Percentiles rank a stretch among this genome's conserved stretches.
These are phyloP conservation scores for Cryphonectria carpinicola DNA, from an alignment of 2,329 filamentous ascomycete species.

Conservation along the genomic window DNA sequence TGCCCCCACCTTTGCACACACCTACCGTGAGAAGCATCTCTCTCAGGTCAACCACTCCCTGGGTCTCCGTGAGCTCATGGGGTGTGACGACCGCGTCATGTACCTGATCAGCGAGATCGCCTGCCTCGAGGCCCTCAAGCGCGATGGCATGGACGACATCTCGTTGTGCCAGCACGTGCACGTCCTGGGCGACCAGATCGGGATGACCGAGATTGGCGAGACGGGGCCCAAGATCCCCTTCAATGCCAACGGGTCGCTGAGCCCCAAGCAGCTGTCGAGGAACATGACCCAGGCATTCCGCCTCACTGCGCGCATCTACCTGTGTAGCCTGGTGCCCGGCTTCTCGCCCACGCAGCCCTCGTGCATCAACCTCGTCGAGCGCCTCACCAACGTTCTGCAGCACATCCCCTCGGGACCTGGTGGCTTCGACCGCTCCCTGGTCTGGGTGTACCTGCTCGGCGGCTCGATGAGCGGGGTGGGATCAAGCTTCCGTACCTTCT, in stretches of 20 bases:
- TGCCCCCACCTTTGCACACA: conserved; percentile 86
- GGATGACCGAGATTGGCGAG: conserved; percentile 72
- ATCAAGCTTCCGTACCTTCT: conserved; percentile 77
- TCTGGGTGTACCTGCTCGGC: conserved; percentile 90
- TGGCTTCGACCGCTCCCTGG: conserved; percentile 87
- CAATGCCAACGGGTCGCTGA: conserved; percentile 74
- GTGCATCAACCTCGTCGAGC: conserved; percentile 76
- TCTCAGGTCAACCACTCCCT: conserved; percentile 63
- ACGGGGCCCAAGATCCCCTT: conserved; percentile 62
- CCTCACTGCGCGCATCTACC: conserved; percentile 89
- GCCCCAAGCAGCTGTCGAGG: conserved; percentile 79
- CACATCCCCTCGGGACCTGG: conserved; percentile 79
- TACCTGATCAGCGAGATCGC: conserved; percentile 97
- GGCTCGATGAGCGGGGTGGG: conserved; percentile 75
- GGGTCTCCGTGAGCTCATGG: conserved; percentile 91
- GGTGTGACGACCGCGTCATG: conserved; percentile 96
- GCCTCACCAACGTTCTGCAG: conserved; percentile 75
- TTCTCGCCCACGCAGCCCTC: conserved; percentile 76
- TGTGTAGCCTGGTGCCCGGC: conserved; percentile 92
- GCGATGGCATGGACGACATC: conserved; percentile 81
- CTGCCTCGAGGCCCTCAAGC: conserved; percentile 88
- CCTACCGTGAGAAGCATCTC: conserved; percentile 93
- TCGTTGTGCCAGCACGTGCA: conserved; percentile 87
- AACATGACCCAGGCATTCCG: conserved; percentile 94
- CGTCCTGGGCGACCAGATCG: conserved; percentile 84